Percentiles rank a stretch among this genome's conserved stretches.
Conservation (phyloP, 257 asterid genomes). For the Knoxia roxburghii region DNA sequence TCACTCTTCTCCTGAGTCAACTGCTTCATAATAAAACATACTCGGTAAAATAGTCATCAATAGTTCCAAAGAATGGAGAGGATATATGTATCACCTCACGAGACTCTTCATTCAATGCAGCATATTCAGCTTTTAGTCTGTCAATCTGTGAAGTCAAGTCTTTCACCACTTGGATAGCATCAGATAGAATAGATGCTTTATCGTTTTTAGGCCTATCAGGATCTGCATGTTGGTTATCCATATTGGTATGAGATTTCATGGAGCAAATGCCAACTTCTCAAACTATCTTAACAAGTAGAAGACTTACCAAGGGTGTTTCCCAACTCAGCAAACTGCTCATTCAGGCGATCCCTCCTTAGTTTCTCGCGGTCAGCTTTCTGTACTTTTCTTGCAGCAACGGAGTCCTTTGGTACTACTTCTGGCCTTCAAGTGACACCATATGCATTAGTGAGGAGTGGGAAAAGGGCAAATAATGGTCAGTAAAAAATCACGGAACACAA, state of each 20-base stretch:
- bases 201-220: constrained; percentile 98
- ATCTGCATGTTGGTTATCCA: constrained; percentile 50
- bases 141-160: constrained; percentile 78
- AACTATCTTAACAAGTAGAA: not conserved
- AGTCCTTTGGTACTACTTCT: constrained; percentile 63
- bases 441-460: constrained; percentile 3
- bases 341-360: constrained; percentile 94
- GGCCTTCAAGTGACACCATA: constrained; percentile 33
- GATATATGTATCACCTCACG: constrained; percentile 59
- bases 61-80: constrained; percentile 1
- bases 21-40: constrained; percentile 33
- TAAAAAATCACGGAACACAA: not conserved
- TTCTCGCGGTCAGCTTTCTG: constrained; percentile 97
- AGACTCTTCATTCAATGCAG: constrained; percentile 78
- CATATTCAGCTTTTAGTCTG: constrained; percentile 73
- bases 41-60: constrained; percentile 19
- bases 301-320: constrained; percentile 79
- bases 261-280: not conserved
- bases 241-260: not conserved
- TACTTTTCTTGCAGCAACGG: constrained; percentile 70
- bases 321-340: constrained; percentile 83
- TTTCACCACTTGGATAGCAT: constrained; percentile 83
- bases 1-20: constrained; percentile 62
- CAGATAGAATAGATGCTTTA: constrained; percentile 93
- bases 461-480: not conserved